phyloP scores from a whole-genome alignment of 192 early-diverging fungal species.

The Rhizophagus clarus region DNA sequence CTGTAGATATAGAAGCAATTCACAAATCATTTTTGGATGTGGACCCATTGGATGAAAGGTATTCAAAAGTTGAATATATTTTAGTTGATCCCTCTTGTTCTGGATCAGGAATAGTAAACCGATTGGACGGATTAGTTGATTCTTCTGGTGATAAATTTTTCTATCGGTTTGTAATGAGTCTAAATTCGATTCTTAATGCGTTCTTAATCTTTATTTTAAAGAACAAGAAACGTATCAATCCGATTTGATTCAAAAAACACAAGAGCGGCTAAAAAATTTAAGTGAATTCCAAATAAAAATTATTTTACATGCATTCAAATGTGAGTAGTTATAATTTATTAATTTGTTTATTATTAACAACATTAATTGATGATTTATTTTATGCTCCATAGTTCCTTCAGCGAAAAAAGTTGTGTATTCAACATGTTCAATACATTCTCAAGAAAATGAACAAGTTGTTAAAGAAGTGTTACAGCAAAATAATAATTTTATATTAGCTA shows the following conservation, averaged over 20 bases:
- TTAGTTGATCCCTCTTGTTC: slow-evolving; percentile 96
- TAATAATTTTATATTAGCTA: slow-evolving; percentile 57
- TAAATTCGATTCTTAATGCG: background rate
- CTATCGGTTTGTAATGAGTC: background rate
- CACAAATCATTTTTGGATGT: slow-evolving; percentile 81
- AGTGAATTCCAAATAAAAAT: slow-evolving; percentile 85
- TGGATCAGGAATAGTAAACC: slow-evolving; percentile 90
- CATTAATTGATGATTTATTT: background rate
- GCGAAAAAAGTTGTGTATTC: slow-evolving; percentile 91
- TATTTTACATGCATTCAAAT: slow-evolving; percentile 84
- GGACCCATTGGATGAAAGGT: slow-evolving; percentile 66
- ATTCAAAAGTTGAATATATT: slow-evolving; percentile 80
- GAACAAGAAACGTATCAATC: slow-evolving; percentile 39
- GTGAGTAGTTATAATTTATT: slow-evolving; percentile 34
- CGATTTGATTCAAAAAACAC: slow-evolving; percentile 38
- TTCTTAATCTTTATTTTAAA: slow-evolving; percentile 37
- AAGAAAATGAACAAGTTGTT: slow-evolving; percentile 96
- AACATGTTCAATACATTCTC: slow-evolving; percentile 90
- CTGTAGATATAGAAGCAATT: slow-evolving; percentile 67
- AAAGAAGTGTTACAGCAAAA: slow-evolving; percentile 40
- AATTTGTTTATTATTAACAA: background rate
- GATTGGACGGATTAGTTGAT: slow-evolving; percentile 86
- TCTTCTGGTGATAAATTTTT: slow-evolving; percentile 40
- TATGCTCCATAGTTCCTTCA: slow-evolving; percentile 55
- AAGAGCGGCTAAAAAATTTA: slow-evolving; percentile 68